Evolutionary conservation across 352 stramenopile genomes (phyloP).

Genomic region (Peronospora farinosa): DNA sequence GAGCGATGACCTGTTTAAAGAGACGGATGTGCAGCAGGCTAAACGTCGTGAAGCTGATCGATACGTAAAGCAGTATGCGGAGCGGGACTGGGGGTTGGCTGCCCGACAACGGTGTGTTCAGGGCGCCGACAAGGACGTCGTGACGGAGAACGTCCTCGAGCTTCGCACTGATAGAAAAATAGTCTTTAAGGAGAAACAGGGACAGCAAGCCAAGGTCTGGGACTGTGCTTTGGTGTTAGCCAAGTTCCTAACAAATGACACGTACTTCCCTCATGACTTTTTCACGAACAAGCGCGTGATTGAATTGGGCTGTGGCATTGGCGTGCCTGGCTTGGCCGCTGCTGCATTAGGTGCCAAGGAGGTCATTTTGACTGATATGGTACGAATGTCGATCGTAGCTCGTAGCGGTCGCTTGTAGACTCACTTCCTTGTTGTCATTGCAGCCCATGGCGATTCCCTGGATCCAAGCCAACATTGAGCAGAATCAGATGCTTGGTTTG

Average conservation of each 20-base stretch:
- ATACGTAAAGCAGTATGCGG: conserved; percentile 34
- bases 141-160: conserved; percentile 26
- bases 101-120: conserved; percentile 28
- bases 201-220: conserved; percentile 55
- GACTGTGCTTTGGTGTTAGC: conserved; percentile 50
- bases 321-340: conserved; percentile 41
- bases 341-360: conserved; percentile 36
- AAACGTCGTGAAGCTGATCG: conserved; percentile 31
- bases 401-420: conserved; percentile 1
- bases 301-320: conserved; percentile 52
- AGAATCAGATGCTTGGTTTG: conserved; percentile 26
- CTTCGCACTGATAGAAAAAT: conserved; percentile 23
- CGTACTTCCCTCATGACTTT: conserved; percentile 34
- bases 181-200: conserved; percentile 45
- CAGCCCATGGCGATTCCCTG: conserved; percentile 38
- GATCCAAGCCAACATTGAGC: conserved; percentile 47
- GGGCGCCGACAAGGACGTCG: conserved; percentile 26
- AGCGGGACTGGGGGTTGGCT: conserved; percentile 36
- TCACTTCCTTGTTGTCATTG: conserved; percentile 6
- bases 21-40: conserved; percentile 28
- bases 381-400: conserved; percentile 3
- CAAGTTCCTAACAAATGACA: conserved; percentile 37
- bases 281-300: conserved; percentile 48
- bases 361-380: conserved; percentile 48
- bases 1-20: conserved; percentile 38